These are phyloP conservation scores for Zygotorulaspora sp. DNA, from an alignment of 805 yeast species.

Conservation along the genomic window DNA sequence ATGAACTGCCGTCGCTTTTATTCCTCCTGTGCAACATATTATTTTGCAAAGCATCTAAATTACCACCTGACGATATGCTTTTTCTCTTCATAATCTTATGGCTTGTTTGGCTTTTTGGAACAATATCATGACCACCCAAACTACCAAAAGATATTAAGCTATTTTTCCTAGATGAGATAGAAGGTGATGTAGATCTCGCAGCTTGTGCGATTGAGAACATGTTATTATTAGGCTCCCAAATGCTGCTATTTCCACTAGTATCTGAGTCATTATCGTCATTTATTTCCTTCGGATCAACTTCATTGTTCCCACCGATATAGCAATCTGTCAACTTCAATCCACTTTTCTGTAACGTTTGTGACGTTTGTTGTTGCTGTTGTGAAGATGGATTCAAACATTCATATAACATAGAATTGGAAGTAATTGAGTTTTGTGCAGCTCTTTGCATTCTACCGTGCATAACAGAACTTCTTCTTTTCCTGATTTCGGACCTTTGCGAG, in stretches of 20 bases:
- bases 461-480: slow-evolving; percentile 25
- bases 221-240: slow-evolving; percentile 9
- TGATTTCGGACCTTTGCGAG: slow-evolving; percentile 19
- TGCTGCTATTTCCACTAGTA: slow-evolving; percentile 11
- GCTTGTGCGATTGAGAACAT: slow-evolving; percentile 8
- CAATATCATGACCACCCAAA: slow-evolving; percentile 2
- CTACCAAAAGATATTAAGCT: slow-evolving; percentile 15
- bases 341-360: slow-evolving; percentile 7
- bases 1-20: slow-evolving; percentile 12
- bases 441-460: slow-evolving; percentile 23
- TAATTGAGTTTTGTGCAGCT: slow-evolving; percentile 21
- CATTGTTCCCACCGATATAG: slow-evolving; percentile 3
- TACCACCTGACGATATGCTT: slow-evolving; percentile 10
- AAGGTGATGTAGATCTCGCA: slow-evolving; percentile 12
- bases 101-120: slow-evolving; percentile 3
- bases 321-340: slow-evolving; percentile 7
- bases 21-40: slow-evolving; percentile 10
- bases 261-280: slow-evolving; percentile 11
- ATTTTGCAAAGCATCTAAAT: slow-evolving; percentile 8
- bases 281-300: neutral
- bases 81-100: slow-evolving; percentile 10
- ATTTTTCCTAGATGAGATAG: slow-evolving; percentile 10
- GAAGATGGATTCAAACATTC: no score
- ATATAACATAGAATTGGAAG: slow-evolving; percentile 21
- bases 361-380: no score